Evolutionary conservation across 768 basidiomycete species (phyloP), one percentile per base, ranked within the genome.

Genomic region (Mycena albidolilacea): DNA sequence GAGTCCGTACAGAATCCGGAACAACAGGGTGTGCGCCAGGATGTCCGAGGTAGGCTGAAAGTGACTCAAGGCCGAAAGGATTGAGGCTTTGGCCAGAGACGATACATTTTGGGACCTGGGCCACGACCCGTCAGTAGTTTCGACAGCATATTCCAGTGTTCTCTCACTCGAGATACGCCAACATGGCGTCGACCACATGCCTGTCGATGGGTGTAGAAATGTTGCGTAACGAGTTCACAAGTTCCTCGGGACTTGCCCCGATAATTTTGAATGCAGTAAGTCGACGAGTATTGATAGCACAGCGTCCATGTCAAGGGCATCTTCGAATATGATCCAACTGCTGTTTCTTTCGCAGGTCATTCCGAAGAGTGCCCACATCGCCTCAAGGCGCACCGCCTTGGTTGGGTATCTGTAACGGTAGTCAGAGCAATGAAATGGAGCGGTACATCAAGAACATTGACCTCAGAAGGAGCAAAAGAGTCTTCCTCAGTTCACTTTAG

Each of bases 381-480:
- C 38, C 7, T 37, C n/a, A 19, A 59, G 19, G 15, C 37, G 19
- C 17, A 59, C 58, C 39, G 37, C n/a, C 58, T 21, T 41, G 7
- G 38, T 10, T 38, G 37, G 58, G 58, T 17, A 21, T 21, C 58
- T 59, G 17, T 17, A 19, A 59, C 2, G 19, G 17, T 8, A 7
- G 17, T 55, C 12, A 55, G 54, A 9, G 21, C 19, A 5, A n/a
- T 41, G 30, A 15, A n/a, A 7, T 41, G 17, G 37, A 9, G 30
- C 30, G 2, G 21, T 14, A 48, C 11, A 38, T 15, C 14, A 39
- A 59, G 9, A 59, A 39, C 5, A 14, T 41, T 39, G 17, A 19
- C 38, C 58, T 59, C 37, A 59, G 37, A n/a, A 39, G 38, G 38
- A 59, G 38, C 38, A 59, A 41, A 39, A 59, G 58, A n/a, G 58